Percentiles rank a stretch among this genome's conserved stretches.
Evolutionary conservation across 805 yeast species (phyloP).

Genomic region (Saccharomycopsis guyanensis): DNA sequence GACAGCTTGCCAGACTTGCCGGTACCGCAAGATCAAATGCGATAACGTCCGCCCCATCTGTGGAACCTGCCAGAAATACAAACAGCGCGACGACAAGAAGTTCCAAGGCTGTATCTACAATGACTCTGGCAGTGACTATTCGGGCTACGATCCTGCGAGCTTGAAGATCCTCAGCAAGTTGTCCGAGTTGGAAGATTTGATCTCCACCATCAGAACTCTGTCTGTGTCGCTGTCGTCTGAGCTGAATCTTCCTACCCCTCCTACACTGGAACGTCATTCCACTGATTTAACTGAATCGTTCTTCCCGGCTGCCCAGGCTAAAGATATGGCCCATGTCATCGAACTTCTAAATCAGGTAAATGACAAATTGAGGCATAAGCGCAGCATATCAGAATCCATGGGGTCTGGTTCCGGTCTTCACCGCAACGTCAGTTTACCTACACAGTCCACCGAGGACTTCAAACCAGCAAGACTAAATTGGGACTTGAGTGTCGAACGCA

Average conservation of each 20-base stretch:
- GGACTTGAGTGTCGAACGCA: background rate
- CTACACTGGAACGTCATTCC: background rate
- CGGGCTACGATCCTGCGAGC: constrained; percentile 4
- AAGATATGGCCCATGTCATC: background rate
- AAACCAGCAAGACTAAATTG: background rate
- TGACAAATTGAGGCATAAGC: background rate
- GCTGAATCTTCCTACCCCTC: background rate
- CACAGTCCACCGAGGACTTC: no score
- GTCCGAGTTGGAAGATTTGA: background rate
- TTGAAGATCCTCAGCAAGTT: background rate
- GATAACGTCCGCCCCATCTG: constrained; percentile 12
- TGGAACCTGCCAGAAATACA: constrained; percentile 5
- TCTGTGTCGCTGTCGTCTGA: background rate
- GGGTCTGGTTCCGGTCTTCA: background rate
- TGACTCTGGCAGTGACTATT: background rate
- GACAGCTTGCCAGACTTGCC: constrained; percentile 10
- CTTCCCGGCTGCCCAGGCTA: background rate
- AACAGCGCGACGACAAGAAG: background rate
- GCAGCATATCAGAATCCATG: background rate
- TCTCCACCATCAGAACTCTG: background rate
- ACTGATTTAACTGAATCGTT: background rate
- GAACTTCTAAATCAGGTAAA: no score
- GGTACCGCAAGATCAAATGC: constrained; percentile 14
- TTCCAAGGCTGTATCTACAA: background rate
- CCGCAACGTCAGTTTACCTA: background rate